Evolutionary conservation across 495 filamentous ascomycete genomes (phyloP), one percentile per base, ranked within the genome.

Genomic region (Thozetella sp.): DNA sequence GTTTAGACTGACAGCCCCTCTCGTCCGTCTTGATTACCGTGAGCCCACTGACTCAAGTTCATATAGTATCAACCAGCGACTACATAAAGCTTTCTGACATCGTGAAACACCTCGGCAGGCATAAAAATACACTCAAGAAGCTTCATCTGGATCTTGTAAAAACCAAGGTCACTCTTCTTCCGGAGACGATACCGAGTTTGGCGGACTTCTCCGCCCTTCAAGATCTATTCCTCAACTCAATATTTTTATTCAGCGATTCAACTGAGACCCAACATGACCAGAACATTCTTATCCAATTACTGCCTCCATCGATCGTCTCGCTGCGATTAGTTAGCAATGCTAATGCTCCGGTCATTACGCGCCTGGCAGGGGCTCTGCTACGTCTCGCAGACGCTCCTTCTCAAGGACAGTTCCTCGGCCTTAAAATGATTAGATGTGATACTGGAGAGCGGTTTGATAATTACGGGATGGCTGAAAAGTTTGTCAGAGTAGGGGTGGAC

Each of bases 271-370:
- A 23, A 48, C 27, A 30, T 25, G 54, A 62, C 58, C 34, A 57
- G 43, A 24, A 53, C 50, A 24, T 59, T 37, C 54, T 63, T 12
- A 51, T 19, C 15, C 50, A 25, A 58, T 51, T 63, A 3, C 61
- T 63, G 51, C 61, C 61, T 63, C 51, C 51, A 25, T 55, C 56
- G 22, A 50, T 63, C 51, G 40, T 63, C 51, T 63, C 56, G 37
- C 56, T 63, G 51, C 50, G 48, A 25, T n/a, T 63, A 52, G 37
- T 48, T 51, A 52, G 55, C 2, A 59, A 24, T 51, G 40, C 52
- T 30, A 46, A 53, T 51, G n/a, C 30, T 43, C 24, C 22, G 24
- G 50, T 48, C 19, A 27, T 40, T 27, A 24, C 51, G 55, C 50
- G 56, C 34, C 37, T 63, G 2, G 24, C 43, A 43, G 52, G 51